A percentile compares a stretch with the other conserved stretches of the same genome.
Conservation (phyloP, 495 filamentous ascomycete genomes). For the Aspergillus affinis region DNA sequence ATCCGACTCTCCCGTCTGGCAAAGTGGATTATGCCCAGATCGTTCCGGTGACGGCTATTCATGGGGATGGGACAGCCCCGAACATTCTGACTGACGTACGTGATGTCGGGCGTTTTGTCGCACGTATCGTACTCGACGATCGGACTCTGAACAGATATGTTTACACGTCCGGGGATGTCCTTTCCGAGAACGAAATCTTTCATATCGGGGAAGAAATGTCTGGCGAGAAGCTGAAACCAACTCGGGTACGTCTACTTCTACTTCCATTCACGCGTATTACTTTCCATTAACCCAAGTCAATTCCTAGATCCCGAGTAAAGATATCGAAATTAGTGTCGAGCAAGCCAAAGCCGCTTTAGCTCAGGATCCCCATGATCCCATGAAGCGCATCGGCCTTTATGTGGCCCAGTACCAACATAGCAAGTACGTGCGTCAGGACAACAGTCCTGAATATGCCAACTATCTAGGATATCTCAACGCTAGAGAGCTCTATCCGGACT, state of each 20-base stretch:
- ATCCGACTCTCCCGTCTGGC: slow-evolving; percentile 39
- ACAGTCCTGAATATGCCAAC: slow-evolving; percentile 39
- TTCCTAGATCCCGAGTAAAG: neutral
- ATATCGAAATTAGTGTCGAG: slow-evolving; percentile 6
- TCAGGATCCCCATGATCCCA: slow-evolving; percentile 26
- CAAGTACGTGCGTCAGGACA: slow-evolving; percentile 41
- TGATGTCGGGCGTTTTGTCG: slow-evolving; percentile 45
- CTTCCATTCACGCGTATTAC: too few relatives aligned
- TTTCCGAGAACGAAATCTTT: slow-evolving; percentile 35
- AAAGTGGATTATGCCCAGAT: slow-evolving; percentile 28
- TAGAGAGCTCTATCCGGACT: slow-evolving; percentile 45
- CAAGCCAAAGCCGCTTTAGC: neutral
- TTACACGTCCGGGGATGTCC: slow-evolving; percentile 33
- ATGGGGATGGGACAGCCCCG: slow-evolving; percentile 32
- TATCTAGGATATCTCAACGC: slow-evolving; percentile 48
- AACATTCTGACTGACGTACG: slow-evolving; percentile 36
- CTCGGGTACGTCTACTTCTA: slow-evolving; percentile 20
- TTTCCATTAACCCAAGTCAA: too few relatives aligned
- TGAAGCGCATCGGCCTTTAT: slow-evolving; percentile 3
- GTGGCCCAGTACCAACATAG: slow-evolving; percentile 31
- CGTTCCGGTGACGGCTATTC: slow-evolving; percentile 18
- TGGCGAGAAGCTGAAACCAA: slow-evolving; percentile 36
- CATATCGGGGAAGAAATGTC: slow-evolving; percentile 31
- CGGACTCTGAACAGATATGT: slow-evolving; percentile 45
- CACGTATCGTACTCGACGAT: slow-evolving; percentile 39